phyloP scores from a whole-genome alignment of 23 red algal genomes.

The Chondrus crispus region DNA sequence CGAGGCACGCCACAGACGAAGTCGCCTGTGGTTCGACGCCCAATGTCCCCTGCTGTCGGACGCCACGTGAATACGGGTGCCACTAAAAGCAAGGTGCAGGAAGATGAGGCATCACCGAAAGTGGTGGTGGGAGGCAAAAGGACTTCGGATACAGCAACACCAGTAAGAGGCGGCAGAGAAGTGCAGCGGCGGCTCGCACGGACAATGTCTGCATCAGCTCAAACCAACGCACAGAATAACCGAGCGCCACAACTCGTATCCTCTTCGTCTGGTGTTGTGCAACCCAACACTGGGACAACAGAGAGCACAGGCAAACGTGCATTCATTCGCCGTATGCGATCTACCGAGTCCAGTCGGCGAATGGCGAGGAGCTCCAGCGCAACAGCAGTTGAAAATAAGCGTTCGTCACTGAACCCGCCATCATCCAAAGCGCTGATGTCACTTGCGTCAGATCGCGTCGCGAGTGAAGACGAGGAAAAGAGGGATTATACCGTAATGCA shows the following conservation, averaged over 20 bases:
- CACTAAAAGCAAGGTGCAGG: not conserved
- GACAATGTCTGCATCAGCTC: constrained; percentile 54
- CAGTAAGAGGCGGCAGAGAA: not conserved
- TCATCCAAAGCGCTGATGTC: not conserved
- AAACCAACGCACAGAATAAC: not conserved
- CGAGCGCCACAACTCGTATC: not conserved
- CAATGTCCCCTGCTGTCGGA: constrained; percentile 46
- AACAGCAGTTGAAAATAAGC: constrained; percentile 51
- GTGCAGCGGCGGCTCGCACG: not conserved
- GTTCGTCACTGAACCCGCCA: not conserved
- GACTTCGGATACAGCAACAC: not conserved
- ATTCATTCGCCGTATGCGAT: constrained; percentile 59
- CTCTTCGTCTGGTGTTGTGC: constrained; percentile 1
- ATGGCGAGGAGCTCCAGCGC: constrained; percentile 58
- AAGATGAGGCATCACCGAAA: not conserved
- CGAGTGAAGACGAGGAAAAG: not conserved
- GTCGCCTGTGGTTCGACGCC: constrained; percentile 49
- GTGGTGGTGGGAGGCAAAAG: not conserved
- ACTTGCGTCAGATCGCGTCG: not conserved
- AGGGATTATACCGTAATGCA: constrained; percentile 33
- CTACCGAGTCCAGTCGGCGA: constrained; percentile 26
- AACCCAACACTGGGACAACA: not conserved
- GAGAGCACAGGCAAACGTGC: constrained; percentile 41
- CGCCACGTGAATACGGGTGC: not conserved
- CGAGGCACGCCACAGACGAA: constrained; percentile 1